Base-by-base conservation (phyloP, 352 stramenopile genomes). In the Porosira glacialis region DNA sequence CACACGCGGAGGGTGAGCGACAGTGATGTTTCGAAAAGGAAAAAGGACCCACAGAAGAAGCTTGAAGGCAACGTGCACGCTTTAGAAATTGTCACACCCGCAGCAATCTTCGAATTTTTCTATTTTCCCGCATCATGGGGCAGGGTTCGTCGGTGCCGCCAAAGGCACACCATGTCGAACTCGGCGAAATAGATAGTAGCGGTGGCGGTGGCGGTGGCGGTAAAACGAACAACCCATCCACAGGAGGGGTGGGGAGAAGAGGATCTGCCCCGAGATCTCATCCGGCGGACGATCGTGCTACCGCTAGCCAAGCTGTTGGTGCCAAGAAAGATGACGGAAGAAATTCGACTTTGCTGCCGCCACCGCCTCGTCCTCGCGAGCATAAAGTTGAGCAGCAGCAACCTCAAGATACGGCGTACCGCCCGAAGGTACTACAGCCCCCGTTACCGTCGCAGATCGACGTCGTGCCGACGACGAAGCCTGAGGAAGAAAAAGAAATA, bases 401-500 rank as follows among this genome's bases (percentile, higher is more conserved):
- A 57, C 5, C 27, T 39, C 48, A 41, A 43, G 48, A 4, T 30
- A 57, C 38, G 13, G 22, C 19, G n/a, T 41, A 57, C 27, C 38
- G 7, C 43, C 48, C 27, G 43, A 57, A 7, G 38, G 28, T 26
- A 27, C 26, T 10, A 3, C 48, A 57, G 48, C 48, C 48, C 43
- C 27, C 43, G 26, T 27, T 43, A 21, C 35, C 35, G 8, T 15
- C 8, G 8, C 8, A 8, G 35, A 15, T 15, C 8, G 35, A 41
- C 15, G n/a, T n/a, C n/a, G n/a, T n/a, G n/a, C n/a, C n/a, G n/a
- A n/a, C n/a, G n/a, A n/a, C n/a, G n/a, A n/a, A n/a, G n/a, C 27
- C 26, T 17, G 48, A 57, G 27, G 56, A 64, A 64, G 56, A 64
- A 21, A 30, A 64, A 55, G 39, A 19, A 13, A 53, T 43, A 26